Conservation (phyloP, 192 early-diverging fungal genomes). For the Backusella tarrabulga region DNA sequence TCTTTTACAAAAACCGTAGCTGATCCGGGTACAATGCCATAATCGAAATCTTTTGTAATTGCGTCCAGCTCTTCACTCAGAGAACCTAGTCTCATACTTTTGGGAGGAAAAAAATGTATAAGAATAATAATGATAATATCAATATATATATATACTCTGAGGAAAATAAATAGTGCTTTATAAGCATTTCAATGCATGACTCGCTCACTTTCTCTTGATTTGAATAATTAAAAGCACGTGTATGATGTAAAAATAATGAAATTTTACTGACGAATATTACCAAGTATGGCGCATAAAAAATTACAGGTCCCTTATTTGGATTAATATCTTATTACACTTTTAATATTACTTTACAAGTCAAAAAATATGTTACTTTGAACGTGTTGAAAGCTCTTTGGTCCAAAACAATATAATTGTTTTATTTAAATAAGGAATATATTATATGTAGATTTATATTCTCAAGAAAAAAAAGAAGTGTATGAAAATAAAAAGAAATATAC, state of each 20-base stretch:
- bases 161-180: neutral
- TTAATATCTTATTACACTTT: too few relatives aligned
- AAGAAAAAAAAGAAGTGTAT: neutral
- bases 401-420: neutral
- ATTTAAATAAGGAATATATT: neutral
- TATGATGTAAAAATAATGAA: too few relatives aligned
- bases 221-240: too few relatives aligned
- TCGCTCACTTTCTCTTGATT: too few relatives aligned
- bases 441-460: neutral
- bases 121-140: too few relatives aligned
- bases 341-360: neutral
- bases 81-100: neutral
- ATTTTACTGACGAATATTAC: too few relatives aligned
- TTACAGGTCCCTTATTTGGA: neutral
- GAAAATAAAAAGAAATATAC: neutral
- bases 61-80: constrained; percentile 15
- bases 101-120: neutral
- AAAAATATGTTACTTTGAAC: neutral
- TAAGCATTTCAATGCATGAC: too few relatives aligned
- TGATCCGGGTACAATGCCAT: constrained; percentile 29
- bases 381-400: neutral
- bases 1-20: constrained; percentile 26
- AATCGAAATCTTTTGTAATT: constrained; percentile 26
- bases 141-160: neutral
- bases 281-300: neutral